Conservation (phyloP, 1,139 yeast species). For the Hansenula anomala region DNA sequence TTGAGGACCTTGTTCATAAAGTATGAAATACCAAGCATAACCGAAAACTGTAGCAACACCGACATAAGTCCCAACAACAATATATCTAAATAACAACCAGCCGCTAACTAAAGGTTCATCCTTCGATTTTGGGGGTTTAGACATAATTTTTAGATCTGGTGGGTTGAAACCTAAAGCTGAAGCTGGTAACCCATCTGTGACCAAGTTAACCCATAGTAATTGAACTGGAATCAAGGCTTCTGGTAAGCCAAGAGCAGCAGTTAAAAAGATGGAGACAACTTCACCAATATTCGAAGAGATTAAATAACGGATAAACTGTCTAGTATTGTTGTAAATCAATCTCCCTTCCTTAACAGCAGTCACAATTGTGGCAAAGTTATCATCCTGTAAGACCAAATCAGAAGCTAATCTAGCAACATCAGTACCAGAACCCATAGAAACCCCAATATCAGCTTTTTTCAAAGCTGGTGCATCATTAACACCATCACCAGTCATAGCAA, state of each 20-base stretch:
- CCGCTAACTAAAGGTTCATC: constrained; percentile 33
- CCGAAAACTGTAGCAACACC: constrained; percentile 38
- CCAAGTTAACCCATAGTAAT: constrained; percentile 74
- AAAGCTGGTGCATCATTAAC: constrained; percentile 38
- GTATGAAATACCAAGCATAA: constrained; percentile 35
- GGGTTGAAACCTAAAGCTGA: constrained; percentile 76
- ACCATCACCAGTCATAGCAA: constrained; percentile 39
- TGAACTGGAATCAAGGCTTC: constrained; percentile 75
- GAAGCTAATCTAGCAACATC: constrained; percentile 59
- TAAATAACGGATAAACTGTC: constrained; percentile 73
- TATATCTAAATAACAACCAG: constrained; percentile 33
- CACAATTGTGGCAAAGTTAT: constrained; percentile 71
- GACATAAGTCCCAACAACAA: constrained; percentile 34
- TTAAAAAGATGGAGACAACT: constrained; percentile 55
- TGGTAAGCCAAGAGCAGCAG: constrained; percentile 67
- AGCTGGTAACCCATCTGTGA: constrained; percentile 78
- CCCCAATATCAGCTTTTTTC: constrained; percentile 34
- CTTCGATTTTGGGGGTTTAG: constrained; percentile 52
- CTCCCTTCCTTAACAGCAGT: constrained; percentile 81
- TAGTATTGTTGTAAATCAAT: constrained; percentile 74
- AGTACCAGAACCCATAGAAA: constrained; percentile 41
- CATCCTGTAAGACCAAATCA: constrained; percentile 61
- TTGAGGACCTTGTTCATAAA: constrained; percentile 30
- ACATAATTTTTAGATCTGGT: constrained; percentile 53
- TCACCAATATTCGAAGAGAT: constrained; percentile 78